Evolutionary conservation across 768 basidiomycete genomes (phyloP).

Genomic region (Crepidotus variabilis): DNA sequence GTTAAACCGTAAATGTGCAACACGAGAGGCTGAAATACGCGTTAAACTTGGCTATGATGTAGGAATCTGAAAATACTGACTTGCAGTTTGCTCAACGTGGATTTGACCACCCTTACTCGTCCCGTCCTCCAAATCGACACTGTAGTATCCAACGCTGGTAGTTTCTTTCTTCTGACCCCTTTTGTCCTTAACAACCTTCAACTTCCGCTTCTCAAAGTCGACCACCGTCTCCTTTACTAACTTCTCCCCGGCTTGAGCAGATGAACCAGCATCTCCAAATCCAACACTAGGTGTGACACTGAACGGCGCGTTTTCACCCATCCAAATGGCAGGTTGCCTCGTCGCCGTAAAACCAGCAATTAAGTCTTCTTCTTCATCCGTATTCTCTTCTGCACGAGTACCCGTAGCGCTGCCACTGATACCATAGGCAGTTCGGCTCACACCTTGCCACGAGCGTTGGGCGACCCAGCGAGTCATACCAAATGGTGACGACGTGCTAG

Average conservation of each 20-base stretch:
- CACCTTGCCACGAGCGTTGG: slow-evolving; percentile 25
- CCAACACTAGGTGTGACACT: slow-evolving; percentile 55
- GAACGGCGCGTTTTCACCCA: slow-evolving; percentile 73
- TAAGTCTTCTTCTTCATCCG: not conserved
- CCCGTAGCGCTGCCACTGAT: slow-evolving; percentile 53
- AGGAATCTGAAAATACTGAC: slow-evolving; percentile 32
- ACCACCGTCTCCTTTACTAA: slow-evolving; percentile 32
- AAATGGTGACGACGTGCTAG: slow-evolving; percentile 72
- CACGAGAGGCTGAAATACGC: slow-evolving; percentile 55
- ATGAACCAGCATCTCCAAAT: not conserved
- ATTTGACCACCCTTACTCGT: slow-evolving; percentile 41
- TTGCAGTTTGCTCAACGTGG: slow-evolving; percentile 56
- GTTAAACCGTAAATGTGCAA: slow-evolving; percentile 71
- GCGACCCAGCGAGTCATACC: slow-evolving; percentile 87
- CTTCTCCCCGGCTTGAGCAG: not conserved
- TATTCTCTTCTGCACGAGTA: not conserved
- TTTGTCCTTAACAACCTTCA: slow-evolving; percentile 25
- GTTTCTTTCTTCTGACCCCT: slow-evolving; percentile 53
- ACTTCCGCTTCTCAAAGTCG: slow-evolving; percentile 56
- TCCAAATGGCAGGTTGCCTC: slow-evolving; percentile 86
- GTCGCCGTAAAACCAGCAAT: slow-evolving; percentile 66
- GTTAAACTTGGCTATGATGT: not conserved
- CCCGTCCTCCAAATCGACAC: slow-evolving; percentile 49
- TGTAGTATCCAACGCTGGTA: slow-evolving; percentile 52
- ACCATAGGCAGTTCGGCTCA: not conserved